Base-by-base conservation (phyloP, 2,329 filamentous ascomycete species). In the Pochonia chlamydosporia region DNA sequence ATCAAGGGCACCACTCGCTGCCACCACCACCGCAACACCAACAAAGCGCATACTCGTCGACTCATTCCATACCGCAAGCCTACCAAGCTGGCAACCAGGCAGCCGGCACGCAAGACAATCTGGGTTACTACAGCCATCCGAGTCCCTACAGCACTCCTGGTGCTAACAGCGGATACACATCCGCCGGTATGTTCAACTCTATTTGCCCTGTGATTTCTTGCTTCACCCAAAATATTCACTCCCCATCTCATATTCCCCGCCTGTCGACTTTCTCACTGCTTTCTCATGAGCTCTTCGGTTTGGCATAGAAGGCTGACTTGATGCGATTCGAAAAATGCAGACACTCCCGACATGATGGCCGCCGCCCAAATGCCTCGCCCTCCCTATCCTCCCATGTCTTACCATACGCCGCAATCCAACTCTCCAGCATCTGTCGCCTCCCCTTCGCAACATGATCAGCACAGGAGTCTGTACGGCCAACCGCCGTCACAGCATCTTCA, bases 381-480 rank as follows among this genome's bases (percentile, higher is more conserved):
- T 58, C 79, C 84, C 40, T 96, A 95, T 65, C 91, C 91, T 57
- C 89, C 89, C 51, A 95, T 96, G 63, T 78, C 76, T 26, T 96
- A 96, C 65, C 89, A 96, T 67, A 95, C 91, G 16, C 90, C 91
- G 47, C 91, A 96, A 71, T 95, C 91, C 48, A 95, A 92, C 68
- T 96, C 92, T 47, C 92, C 92, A 42, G 89, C 89, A 33, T 95
- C 91, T 43, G 91, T 96, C 59, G 87, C 91, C 53, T 96, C 92
- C 28, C 85, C 89, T 20, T 89, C 90, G 49, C 79, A 83, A 48
- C 90, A 96, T 68, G 92, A 97, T 63, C 89, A 92, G 62, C 89
- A 95, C 71, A 79, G 91, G 57, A 85, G 82, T 59, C 80, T 97
- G 63, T 97, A 96, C 67, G 85, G 82, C 30, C 87, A 91, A 59